Evolutionary conservation across 2,329 filamentous ascomycete species (phyloP), one percentile per base, ranked within the genome.

Genomic region (Bipolaris zeicola): DNA sequence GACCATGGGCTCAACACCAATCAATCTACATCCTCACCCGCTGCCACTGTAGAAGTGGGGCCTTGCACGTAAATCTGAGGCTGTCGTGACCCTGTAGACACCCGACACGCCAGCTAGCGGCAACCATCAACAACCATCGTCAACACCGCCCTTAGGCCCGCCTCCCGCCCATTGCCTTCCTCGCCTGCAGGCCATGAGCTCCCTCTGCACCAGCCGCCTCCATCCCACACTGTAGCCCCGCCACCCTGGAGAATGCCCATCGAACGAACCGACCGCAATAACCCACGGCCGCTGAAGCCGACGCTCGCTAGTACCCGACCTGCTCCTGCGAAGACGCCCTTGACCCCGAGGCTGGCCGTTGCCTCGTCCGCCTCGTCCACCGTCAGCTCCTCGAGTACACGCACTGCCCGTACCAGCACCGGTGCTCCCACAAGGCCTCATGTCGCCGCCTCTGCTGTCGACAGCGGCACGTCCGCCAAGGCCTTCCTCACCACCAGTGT

Each of bases 401-500:
- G 73, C 55, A 65, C 65, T 20, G 60, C 62, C 13, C 69, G 69
- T 56, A 70, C 56, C 67, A 62, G 60, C 65, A 71, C 63, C 50
- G 63, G 57, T 20, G 55, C 65, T 57, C 64, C 70, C n/a, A 65
- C 70, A 50, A 57, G 68, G 52, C 71, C 58, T 69, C 16, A n/a
- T n/a, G 73, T 58, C 67, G 72, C 64, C 68, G 73, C 68, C 64
- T 68, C 52, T 49, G 24, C 43, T 14, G 70, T 66, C 57, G 85
- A 89, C 48, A 82, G 85, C 58, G 70, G 81, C 62, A 82, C 83
- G 42, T 81, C 86, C 7, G 78, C 82, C 28, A 79, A 82, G 47
- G 70, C 83, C 48, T 85, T 85, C 65, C 77, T 92, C 42, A 86
- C 76, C 75, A 83, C 78, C 73, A 92, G 91, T 73, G 80, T 92